A percentile compares a stretch with the other conserved stretches of the same genome.
Conservation (phyloP, 441 rosid genomes). For the Dalechampia spathulata region DNA sequence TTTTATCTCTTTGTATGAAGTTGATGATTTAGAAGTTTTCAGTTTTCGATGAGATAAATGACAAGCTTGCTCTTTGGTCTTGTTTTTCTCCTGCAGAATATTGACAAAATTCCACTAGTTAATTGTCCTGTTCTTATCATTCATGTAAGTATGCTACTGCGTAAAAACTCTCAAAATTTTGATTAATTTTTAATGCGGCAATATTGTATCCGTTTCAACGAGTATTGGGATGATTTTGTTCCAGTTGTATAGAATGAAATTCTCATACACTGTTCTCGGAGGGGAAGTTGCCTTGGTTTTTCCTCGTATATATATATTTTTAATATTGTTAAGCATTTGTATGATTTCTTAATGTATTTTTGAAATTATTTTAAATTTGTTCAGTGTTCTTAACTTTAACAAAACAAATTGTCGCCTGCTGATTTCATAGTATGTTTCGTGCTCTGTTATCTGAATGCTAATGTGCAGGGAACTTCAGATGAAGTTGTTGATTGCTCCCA, state of each 20-base stretch:
- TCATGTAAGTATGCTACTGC: conserved; percentile 59
- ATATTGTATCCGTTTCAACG: background rate
- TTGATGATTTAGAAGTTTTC: background rate
- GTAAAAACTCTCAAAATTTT: no score
- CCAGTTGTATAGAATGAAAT: background rate
- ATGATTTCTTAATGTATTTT: no score
- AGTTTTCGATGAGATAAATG: background rate
- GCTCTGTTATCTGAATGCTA: conserved; percentile 3
- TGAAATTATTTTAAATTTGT: no score
- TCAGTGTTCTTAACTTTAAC: no score
- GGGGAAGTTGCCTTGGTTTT: background rate
- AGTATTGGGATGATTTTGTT: background rate
- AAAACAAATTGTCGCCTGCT: background rate
- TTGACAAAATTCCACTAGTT: conserved; percentile 91
- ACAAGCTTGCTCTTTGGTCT: conserved; percentile 3
- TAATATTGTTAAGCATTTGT: no score
- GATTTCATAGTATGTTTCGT: background rate
- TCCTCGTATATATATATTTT: no score
- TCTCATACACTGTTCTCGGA: background rate
- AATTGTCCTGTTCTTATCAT: conserved; percentile 84
- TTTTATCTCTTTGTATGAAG: background rate
- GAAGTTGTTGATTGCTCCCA: conserved; percentile 97
- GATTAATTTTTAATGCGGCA: no score
- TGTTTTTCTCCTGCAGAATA: conserved; percentile 52
- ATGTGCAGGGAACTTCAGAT: conserved; percentile 84